A percentile compares a stretch with the other conserved stretches of the same genome.
Conservation (phyloP, 306 rosid genomes). For the Gleditsia sinensis region DNA sequence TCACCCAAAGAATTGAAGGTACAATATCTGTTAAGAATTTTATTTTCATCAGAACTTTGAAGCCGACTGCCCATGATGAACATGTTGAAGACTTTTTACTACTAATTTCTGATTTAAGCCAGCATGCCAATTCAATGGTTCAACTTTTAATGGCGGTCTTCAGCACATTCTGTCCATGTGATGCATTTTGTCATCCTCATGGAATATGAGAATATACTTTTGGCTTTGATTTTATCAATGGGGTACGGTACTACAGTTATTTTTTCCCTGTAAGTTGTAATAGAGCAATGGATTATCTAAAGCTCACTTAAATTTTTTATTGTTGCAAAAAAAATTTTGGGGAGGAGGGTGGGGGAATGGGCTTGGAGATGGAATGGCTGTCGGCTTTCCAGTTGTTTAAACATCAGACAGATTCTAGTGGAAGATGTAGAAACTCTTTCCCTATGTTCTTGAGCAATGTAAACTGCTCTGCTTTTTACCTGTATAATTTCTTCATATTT, state of each 20-base stretch:
- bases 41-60: conserved; percentile 16
- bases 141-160: background rate
- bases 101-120: conserved; percentile 24
- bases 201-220: background rate
- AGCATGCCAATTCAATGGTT: conserved; percentile 20
- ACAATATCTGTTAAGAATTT: conserved; percentile 13
- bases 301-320: background rate
- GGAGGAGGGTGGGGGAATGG: too few species aligned
- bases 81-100: background rate
- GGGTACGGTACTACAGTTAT: background rate
- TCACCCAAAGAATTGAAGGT: conserved; percentile 90
- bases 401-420: conserved; percentile 15
- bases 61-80: conserved; percentile 2
- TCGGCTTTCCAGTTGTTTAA: background rate
- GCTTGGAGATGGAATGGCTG: background rate
- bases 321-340: background rate
- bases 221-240: conserved; percentile 20
- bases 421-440: conserved; percentile 10
- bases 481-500: conserved; percentile 21
- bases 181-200: background rate
- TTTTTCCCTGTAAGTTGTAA: background rate
- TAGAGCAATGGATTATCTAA: conserved; percentile 3
- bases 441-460: conserved; percentile 3
- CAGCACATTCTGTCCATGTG: background rate
- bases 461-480: conserved; percentile 3